phyloP scores from a whole-genome alignment of 2,329 filamentous ascomycete species.

The Colletotrichum sp. region DNA sequence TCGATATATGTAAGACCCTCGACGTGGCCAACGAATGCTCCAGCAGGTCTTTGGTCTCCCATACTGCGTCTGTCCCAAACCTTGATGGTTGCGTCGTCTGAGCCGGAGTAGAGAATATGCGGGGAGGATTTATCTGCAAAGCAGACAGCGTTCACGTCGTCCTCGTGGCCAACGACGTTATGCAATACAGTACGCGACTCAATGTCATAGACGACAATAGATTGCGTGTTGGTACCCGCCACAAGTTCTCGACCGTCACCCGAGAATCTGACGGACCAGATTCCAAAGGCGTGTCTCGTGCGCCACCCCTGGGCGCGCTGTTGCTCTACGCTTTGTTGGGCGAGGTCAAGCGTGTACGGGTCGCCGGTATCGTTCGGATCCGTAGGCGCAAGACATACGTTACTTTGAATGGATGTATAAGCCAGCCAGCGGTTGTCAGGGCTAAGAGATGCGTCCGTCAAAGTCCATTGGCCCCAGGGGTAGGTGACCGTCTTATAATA shows the following conservation, averaged over 20 bases:
- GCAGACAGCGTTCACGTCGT: conserved; percentile 96
- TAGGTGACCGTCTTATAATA: conserved; percentile 92
- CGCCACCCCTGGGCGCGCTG: conserved; percentile 27
- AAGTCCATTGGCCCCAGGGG: conserved; percentile 90
- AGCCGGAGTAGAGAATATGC: conserved; percentile 94
- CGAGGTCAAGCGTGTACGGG: conserved; percentile 79
- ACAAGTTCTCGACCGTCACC: conserved; percentile 91
- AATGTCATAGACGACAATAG: conserved; percentile 91
- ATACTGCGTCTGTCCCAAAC: conserved; percentile 97
- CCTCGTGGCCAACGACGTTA: conserved; percentile 76
- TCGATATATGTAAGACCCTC: conserved; percentile 74
- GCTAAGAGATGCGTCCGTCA: conserved; percentile 90
- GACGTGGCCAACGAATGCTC: conserved; percentile 70
- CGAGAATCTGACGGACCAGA: conserved; percentile 92
- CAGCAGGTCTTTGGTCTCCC: conserved; percentile 76
- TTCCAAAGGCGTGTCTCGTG: conserved; percentile 55
- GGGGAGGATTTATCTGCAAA: conserved; percentile 89
- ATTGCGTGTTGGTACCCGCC: conserved; percentile 80
- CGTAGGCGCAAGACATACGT: conserved; percentile 86
- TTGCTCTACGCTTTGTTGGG: conserved; percentile 42
- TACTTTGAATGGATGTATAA: conserved; percentile 85
- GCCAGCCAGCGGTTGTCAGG: conserved; percentile 92
- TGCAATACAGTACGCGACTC: conserved; percentile 79
- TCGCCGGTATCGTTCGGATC: conserved; percentile 83
- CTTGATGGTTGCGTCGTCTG: conserved; percentile 91